phyloP scores from a whole-genome alignment of 83 land plant species.

The Picea mariana region DNA sequence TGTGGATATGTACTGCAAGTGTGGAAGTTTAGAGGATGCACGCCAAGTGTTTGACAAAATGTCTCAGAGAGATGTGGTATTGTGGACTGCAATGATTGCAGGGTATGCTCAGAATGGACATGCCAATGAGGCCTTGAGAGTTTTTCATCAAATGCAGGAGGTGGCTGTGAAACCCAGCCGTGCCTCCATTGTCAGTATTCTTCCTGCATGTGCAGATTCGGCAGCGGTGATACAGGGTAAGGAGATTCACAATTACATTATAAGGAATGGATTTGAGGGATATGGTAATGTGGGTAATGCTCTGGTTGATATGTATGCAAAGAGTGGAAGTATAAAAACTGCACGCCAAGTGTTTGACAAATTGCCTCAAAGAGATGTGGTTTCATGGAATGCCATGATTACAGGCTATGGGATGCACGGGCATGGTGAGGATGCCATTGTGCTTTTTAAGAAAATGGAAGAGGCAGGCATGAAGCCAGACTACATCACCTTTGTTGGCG shows the following conservation, averaged over 20 bases:
- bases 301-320: conserved; percentile 32
- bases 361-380: conserved; percentile 18
- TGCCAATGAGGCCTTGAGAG: conserved; percentile 38
- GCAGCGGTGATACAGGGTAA: conserved; percentile 20
- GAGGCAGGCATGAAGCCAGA: conserved; percentile 32
- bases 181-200: conserved; percentile 34
- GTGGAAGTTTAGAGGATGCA: conserved; percentile 32
- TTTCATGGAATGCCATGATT: conserved; percentile 33
- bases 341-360: conserved; percentile 24
- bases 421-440: too few species aligned
- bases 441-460: too few species aligned
- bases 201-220: conserved; percentile 22
- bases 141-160: conserved; percentile 32
- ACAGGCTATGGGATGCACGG: conserved; percentile 38
- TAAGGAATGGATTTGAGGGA: conserved; percentile 21
- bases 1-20: conserved; percentile 33
- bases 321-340: conserved; percentile 28
- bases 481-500: conserved; percentile 45
- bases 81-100: too few species aligned
- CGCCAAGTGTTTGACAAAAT: conserved; percentile 29
- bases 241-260: conserved; percentile 16
- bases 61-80: too few species aligned
- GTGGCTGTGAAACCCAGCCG: conserved; percentile 26
- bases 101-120: too few species aligned
- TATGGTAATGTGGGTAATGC: conserved; percentile 23